These are phyloP conservation scores for Pancytospora philotis DNA, from an alignment of 371 early-diverging fungal species.

Conservation along the genomic window DNA sequence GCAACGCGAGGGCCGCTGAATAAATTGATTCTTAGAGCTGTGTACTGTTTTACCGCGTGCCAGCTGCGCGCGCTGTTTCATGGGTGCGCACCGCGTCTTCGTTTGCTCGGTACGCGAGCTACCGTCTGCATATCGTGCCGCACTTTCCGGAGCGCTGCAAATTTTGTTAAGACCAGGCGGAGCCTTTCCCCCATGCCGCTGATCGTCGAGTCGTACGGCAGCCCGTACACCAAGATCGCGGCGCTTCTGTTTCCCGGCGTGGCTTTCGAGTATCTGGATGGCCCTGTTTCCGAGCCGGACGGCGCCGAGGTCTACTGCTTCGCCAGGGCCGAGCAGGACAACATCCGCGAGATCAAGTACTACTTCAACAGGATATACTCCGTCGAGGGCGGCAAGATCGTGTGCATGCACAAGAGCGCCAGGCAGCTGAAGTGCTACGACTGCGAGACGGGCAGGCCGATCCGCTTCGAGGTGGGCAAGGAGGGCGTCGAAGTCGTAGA, in stretches of 20 bases:
- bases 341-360: background rate
- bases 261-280: background rate
- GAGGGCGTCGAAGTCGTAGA: slow-evolving; percentile 1
- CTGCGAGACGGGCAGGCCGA: background rate
- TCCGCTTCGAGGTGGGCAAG: slow-evolving; percentile 3
- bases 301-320: background rate
- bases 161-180: background rate
- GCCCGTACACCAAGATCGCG: background rate
- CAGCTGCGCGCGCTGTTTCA: no score
- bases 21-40: background rate
- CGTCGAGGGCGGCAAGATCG: slow-evolving; percentile 4
- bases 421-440: slow-evolving; percentile 3
- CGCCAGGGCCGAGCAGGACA: background rate
- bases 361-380: slow-evolving; percentile 4
- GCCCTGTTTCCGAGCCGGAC: background rate
- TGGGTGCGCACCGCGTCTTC: no score
- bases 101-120: no score
- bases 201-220: slow-evolving; percentile 5
- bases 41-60: no score
- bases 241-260: background rate
- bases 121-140: no score
- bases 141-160: no score
- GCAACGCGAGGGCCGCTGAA: background rate
- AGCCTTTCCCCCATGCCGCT: background rate
- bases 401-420: background rate